A percentile compares a stretch with the other conserved stretches of the same genome.
phyloP scores from a whole-genome alignment of 345 rosid genomes.

The Pelargonium nanum region DNA sequence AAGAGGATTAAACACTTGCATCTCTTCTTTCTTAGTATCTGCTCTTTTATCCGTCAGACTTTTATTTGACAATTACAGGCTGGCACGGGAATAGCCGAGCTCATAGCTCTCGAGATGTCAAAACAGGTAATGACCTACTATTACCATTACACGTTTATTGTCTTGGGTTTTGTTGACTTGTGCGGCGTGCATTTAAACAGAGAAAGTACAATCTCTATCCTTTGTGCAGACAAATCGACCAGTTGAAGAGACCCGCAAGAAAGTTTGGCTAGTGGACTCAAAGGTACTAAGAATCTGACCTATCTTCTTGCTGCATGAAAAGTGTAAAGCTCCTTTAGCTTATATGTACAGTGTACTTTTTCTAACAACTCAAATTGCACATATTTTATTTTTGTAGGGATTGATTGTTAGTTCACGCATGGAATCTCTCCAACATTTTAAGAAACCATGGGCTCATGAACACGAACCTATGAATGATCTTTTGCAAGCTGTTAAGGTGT shows the following conservation, averaged over 20 bases:
- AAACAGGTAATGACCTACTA: slow-evolving; percentile 46
- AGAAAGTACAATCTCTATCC: not conserved
- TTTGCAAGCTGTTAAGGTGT: slow-evolving; percentile 71
- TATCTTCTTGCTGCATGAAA: not conserved
- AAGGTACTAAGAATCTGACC: slow-evolving; percentile 38
- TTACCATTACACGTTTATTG: not conserved
- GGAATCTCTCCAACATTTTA: slow-evolving; percentile 81
- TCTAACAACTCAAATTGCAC: too few relatives aligned
- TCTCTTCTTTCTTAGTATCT: too few relatives aligned
- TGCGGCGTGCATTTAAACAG: not conserved
- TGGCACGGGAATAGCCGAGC: slow-evolving; percentile 97
- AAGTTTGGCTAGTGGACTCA: slow-evolving; percentile 97
- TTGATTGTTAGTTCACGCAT: slow-evolving; percentile 72
- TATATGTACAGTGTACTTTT: too few relatives aligned
- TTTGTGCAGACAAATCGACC: slow-evolving; percentile 47
- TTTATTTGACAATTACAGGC: slow-evolving; percentile 47
- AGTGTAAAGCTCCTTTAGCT: not conserved
- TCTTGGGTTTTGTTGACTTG: slow-evolving; percentile 1
- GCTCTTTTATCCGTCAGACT: not conserved
- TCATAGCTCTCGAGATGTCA: slow-evolving; percentile 84
- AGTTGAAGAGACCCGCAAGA: slow-evolving; percentile 76
- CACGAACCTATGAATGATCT: slow-evolving; percentile 67
- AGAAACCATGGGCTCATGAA: slow-evolving; percentile 98
- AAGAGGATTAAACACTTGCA: too few relatives aligned
- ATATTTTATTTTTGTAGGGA: slow-evolving; percentile 42